Evolutionary conservation across 257 asterid species (phyloP).

Genomic region (Solanum arcanum): DNA sequence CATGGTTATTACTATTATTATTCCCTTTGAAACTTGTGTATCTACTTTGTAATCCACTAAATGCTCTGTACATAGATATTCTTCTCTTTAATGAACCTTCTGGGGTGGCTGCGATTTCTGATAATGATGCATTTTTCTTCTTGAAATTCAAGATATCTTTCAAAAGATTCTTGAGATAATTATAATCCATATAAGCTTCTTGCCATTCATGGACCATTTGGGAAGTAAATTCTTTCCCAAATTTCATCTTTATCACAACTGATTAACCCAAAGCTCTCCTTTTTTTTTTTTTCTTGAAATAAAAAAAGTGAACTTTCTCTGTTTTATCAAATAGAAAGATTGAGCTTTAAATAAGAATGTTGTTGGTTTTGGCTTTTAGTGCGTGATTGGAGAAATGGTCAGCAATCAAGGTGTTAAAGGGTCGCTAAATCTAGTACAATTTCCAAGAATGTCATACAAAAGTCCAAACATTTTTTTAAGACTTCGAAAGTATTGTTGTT

Average conservation of each 20-base stretch:
- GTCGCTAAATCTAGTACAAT: background rate
- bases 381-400: background rate
- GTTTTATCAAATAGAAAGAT: background rate
- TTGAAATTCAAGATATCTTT: conserved; percentile 33
- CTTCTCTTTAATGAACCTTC: conserved; percentile 31
- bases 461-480: background rate
- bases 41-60: conserved; percentile 53
- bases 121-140: conserved; percentile 1
- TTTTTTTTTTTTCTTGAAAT: too few relatives aligned
- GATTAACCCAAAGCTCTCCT: background rate
- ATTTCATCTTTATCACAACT: conserved; percentile 43
- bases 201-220: conserved; percentile 93
- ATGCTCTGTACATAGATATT: conserved; percentile 61
- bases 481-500: background rate
- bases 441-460: background rate
- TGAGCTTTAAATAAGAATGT: background rate
- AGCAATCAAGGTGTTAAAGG: background rate
- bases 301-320: background rate
- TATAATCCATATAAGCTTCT: conserved; percentile 67
- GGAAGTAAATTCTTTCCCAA: conserved; percentile 73
- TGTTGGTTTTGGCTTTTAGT: background rate
- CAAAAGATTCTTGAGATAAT: conserved; percentile 28
- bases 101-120: conserved; percentile 9
- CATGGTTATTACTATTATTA: conserved; percentile 1
- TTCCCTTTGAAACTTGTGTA: background rate